phyloP scores from a whole-genome alignment of 352 stramenopile genomes.

The Globisporangium okanoganense region DNA sequence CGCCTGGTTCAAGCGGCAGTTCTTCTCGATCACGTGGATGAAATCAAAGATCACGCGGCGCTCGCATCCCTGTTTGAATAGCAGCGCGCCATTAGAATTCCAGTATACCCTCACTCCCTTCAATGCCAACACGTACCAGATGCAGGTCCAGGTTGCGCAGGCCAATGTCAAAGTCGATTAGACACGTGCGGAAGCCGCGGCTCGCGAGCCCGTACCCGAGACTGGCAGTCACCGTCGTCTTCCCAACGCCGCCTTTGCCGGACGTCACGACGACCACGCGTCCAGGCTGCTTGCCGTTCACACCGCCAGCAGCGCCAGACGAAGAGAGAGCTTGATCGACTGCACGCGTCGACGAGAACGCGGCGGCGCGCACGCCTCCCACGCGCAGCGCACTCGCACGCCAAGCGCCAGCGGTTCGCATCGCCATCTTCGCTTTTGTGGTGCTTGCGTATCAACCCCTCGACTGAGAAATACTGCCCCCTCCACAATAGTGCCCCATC shows the following conservation, averaged over 20 bases:
- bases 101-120: not conserved
- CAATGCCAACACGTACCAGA: slow-evolving; percentile 27
- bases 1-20: slow-evolving; percentile 87
- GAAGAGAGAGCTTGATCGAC: not conserved
- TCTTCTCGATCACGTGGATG: slow-evolving; percentile 91
- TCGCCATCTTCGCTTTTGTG: slow-evolving; percentile 1
- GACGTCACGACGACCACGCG: slow-evolving; percentile 90
- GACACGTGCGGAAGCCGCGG: slow-evolving; percentile 83
- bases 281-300: slow-evolving; percentile 16
- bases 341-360: slow-evolving; percentile 9
- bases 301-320: not conserved
- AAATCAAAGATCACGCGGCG: slow-evolving; percentile 94
- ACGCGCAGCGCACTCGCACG: slow-evolving; percentile 1
- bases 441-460: slow-evolving; percentile 4
- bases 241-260: slow-evolving; percentile 91
- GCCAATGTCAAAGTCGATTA: slow-evolving; percentile 95
- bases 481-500: slow-evolving; percentile 3
- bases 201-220: slow-evolving; percentile 81
- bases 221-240: slow-evolving; percentile 90
- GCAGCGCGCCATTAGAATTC: not conserved
- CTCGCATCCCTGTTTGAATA: slow-evolving; percentile 65
- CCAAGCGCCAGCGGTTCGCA: slow-evolving; percentile 2
- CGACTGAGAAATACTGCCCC: slow-evolving; percentile 8
- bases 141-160: slow-evolving; percentile 92
- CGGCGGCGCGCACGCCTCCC: not conserved